Percentiles rank a stretch among this genome's conserved stretches.
Evolutionary conservation across 345 rosid genomes (phyloP).

Genomic region (Brassica carinata): DNA sequence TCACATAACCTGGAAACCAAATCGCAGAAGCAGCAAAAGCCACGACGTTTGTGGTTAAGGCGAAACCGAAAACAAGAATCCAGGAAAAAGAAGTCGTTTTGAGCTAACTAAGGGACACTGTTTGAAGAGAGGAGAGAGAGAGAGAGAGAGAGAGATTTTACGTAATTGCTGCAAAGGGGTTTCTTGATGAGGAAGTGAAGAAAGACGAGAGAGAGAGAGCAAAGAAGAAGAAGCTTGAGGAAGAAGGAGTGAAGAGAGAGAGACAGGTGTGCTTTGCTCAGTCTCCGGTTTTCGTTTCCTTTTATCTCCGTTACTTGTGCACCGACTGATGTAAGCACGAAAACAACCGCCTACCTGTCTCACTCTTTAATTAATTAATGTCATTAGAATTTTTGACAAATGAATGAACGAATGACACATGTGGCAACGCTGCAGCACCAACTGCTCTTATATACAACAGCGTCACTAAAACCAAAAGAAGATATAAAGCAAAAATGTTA

Average conservation of each 20-base stretch:
- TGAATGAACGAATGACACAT: background rate
- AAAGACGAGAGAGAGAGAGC: background rate
- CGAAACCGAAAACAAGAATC: background rate
- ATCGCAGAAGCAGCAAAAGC: background rate
- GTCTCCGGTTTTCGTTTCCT: constrained; percentile 6
- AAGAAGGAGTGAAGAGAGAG: constrained; percentile 11
- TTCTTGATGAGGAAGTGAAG: constrained; percentile 1
- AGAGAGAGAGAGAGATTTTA: background rate
- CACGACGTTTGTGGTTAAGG: background rate
- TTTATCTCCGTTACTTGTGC: constrained; percentile 31
- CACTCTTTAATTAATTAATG: background rate
- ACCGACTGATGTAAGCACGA: constrained; percentile 36
- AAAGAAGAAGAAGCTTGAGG: constrained; percentile 8
- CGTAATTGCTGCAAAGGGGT: background rate
- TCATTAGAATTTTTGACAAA: constrained; percentile 7
- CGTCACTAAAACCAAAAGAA: background rate
- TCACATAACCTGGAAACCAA: constrained; percentile 3
- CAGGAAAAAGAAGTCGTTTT: constrained; percentile 19
- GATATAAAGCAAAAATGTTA: background rate
- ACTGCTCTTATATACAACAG: background rate
- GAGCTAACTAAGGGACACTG: constrained; percentile 9
- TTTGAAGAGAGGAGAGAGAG: background rate
- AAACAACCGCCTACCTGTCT: constrained; percentile 35
- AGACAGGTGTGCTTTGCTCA: constrained; percentile 23
- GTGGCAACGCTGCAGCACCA: background rate